Evolutionary conservation across 2,329 filamentous ascomycete species (phyloP).

Genomic region (Fusarium luffae): DNA sequence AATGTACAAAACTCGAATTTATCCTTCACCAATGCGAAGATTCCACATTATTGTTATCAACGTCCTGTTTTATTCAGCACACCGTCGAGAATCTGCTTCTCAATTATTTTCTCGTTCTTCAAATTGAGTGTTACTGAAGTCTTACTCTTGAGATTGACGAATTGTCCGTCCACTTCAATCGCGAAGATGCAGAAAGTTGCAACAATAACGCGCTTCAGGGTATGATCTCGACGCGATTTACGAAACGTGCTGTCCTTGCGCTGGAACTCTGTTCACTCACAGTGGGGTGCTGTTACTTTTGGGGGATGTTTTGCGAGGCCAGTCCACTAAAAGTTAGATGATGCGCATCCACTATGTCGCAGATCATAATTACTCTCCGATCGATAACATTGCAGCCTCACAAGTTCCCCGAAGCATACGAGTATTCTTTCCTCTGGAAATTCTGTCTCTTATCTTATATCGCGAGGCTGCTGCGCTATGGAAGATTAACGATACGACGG

Average conservation of each 20-base stretch:
- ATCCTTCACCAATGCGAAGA: too few relatives aligned
- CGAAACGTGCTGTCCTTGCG: neutral
- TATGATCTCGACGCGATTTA: neutral
- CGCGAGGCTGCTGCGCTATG: neutral
- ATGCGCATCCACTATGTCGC: neutral
- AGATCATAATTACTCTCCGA: slow-evolving; percentile 19
- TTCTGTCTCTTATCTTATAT: neutral
- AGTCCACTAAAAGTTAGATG: neutral
- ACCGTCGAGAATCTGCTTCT: too few relatives aligned
- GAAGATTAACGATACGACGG: too few relatives aligned
- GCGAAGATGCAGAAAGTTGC: neutral
- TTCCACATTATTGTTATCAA: too few relatives aligned
- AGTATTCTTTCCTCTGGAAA: neutral
- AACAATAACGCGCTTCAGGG: neutral
- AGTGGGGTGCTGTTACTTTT: neutral
- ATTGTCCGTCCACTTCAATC: neutral
- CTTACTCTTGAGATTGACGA: too few relatives aligned
- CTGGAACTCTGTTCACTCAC: neutral
- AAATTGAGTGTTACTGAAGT: rapidly evolving
- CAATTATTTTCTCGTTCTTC: too few relatives aligned
- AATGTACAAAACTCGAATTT: too few relatives aligned
- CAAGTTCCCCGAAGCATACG: neutral
- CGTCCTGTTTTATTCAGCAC: rapidly evolving
- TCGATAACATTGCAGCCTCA: neutral
- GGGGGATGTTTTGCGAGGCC: neutral